phyloP scores from a whole-genome alignment of 2,329 filamentous ascomycete species.

The Anisogramma anomala region DNA sequence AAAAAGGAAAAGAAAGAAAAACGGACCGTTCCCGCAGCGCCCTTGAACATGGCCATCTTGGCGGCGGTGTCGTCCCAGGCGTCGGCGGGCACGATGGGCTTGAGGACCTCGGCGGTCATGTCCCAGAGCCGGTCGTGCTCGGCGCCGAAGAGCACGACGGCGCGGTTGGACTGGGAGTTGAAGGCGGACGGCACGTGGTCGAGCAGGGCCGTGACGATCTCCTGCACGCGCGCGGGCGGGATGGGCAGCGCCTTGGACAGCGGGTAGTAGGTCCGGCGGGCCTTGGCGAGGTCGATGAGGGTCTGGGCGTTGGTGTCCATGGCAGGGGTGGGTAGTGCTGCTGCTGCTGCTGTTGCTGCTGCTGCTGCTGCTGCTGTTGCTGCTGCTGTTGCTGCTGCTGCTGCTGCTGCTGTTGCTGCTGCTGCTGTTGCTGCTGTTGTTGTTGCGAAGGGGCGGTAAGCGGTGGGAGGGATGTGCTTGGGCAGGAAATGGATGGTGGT shows the following conservation, averaged over 20 bases:
- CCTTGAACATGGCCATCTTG: constrained; percentile 48
- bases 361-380: too few relatives aligned
- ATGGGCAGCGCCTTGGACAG: constrained; percentile 54
- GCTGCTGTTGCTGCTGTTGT: too few relatives aligned
- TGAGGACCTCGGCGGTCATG: constrained; percentile 51
- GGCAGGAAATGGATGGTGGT: constrained; percentile 1
- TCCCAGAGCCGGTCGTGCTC: constrained; percentile 89
- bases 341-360: constrained; percentile 15
- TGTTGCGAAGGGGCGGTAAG: background rate
- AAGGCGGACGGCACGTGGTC: constrained; percentile 67
- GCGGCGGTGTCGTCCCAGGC: constrained; percentile 41
- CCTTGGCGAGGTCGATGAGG: constrained; percentile 53
- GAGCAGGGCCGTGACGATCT: constrained; percentile 54
- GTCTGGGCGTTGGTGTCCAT: constrained; percentile 35
- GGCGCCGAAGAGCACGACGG: constrained; percentile 65
- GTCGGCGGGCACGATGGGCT: constrained; percentile 55
- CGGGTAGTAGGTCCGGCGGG: constrained; percentile 58
- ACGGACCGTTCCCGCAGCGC: constrained; percentile 61
- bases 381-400: too few relatives aligned
- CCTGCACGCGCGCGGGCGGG: constrained; percentile 45
- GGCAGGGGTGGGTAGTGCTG: constrained; percentile 23
- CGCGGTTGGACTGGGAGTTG: constrained; percentile 76
- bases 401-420: too few relatives aligned
- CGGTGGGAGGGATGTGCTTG: background rate
- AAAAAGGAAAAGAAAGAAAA: background rate